Evolutionary conservation across 1,139 yeast genomes (phyloP).

Genomic region (Ogataea hybrid): DNA sequence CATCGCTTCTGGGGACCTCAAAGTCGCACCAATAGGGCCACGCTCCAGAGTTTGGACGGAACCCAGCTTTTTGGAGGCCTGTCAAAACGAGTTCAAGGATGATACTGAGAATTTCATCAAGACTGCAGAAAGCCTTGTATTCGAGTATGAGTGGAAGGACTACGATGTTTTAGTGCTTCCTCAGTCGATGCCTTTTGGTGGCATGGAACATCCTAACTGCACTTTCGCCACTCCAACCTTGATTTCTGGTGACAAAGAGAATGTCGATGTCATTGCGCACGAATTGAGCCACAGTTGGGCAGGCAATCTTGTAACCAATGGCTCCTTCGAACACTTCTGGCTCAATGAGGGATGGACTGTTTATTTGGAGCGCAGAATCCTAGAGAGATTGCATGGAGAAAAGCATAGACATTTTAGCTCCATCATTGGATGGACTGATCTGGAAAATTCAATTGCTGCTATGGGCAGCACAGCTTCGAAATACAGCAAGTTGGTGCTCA

Average conservation of each 20-base stretch:
- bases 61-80: slow-evolving; percentile 63
- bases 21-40: slow-evolving; percentile 73
- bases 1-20: slow-evolving; percentile 80
- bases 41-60: slow-evolving; percentile 82
- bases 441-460: slow-evolving; percentile 60
- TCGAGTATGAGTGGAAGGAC: slow-evolving; percentile 80
- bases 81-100: slow-evolving; percentile 75
- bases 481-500: slow-evolving; percentile 67
- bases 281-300: slow-evolving; percentile 93
- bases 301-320: slow-evolving; percentile 85
- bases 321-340: slow-evolving; percentile 95
- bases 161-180: slow-evolving; percentile 84
- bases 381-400: slow-evolving; percentile 77
- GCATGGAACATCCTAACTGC: slow-evolving; percentile 93
- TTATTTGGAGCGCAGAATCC: slow-evolving; percentile 80
- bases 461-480: slow-evolving; percentile 54
- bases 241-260: slow-evolving; percentile 81
- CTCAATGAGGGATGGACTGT: slow-evolving; percentile 97
- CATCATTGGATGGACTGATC: slow-evolving; percentile 85
- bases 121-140: slow-evolving; percentile 79
- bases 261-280: slow-evolving; percentile 87
- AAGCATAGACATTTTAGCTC: slow-evolving; percentile 75
- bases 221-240: slow-evolving; percentile 92
- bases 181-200: slow-evolving; percentile 87
- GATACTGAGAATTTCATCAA: slow-evolving; percentile 78